Evolutionary conservation across 768 basidiomycete species (phyloP), one percentile per base, ranked within the genome.

Genomic region (Neoboletus magnificus): DNA sequence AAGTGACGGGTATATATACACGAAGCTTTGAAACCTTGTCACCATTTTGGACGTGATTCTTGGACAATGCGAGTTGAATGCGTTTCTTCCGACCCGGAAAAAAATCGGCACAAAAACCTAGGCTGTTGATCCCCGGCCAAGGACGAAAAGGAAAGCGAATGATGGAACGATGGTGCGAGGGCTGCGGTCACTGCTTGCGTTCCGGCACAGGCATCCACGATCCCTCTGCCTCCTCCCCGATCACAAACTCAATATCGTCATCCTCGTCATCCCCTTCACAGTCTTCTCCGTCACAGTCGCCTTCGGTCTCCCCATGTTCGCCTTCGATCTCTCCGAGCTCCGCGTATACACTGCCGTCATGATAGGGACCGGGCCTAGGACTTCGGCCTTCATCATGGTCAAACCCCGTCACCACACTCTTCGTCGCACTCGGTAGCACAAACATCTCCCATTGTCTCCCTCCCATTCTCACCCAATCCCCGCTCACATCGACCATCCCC

Each of bases 211-310:
- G 64, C 59, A 70, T 72, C 73, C 73, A 75, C 3, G 66, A 63
- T 35, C 60, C 71, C 48, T 73, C 74, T n/a, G 72, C 72, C 54
- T 77, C 77, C 55, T 76, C 67, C 40, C 80, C 81, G 67, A 88
- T 79, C 37, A 88, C 86, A 59, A 88, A 85, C n/a, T 81, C 85
- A n/a, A 88, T 79, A 39, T 87, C 85, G 32, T 87, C 86, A n/a
- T 87, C 86, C 2, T 85, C 85, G 3, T 86, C 85, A 11, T 86
- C 75, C 8, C 56, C 71, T 2, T 78, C 74, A 20, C 60, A 69
- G 29, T 62, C 74, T 2, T 74, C 71, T 20, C 65, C 70, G 25
- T 76, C 73, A 15, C 55, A 71, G 16, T 73, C 71, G 18, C 57
- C 56, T 23, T 65, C 60, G 16, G 50, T 56, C 15, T 65, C 67